phyloP scores from a whole-genome alignment of 495 filamentous ascomycete species.

The Penicillium coffeae region DNA sequence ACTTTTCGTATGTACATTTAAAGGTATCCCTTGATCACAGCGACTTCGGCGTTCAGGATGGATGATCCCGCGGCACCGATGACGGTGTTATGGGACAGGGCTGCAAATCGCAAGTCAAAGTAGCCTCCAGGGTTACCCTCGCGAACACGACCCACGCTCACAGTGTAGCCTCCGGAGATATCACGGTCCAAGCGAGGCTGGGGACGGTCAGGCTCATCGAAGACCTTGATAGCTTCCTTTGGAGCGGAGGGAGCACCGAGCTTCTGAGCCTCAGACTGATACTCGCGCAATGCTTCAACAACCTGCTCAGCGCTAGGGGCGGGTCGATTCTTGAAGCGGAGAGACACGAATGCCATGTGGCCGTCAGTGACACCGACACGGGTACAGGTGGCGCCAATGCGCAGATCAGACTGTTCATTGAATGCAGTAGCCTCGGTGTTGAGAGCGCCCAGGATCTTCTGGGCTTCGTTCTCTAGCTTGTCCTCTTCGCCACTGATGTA shows the following conservation, averaged over 20 bases:
- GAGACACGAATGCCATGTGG: slow-evolving; percentile 76
- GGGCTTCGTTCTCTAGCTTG: slow-evolving; percentile 80
- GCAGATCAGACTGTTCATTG: slow-evolving; percentile 56
- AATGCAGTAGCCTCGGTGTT: slow-evolving; percentile 64
- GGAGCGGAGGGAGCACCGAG: slow-evolving; percentile 77
- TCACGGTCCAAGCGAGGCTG: slow-evolving; percentile 83
- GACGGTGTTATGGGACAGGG: slow-evolving; percentile 83
- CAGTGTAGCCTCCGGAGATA: slow-evolving; percentile 69
- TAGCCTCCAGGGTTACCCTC: slow-evolving; percentile 67
- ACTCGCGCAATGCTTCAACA: slow-evolving; percentile 63
- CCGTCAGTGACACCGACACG: slow-evolving; percentile 81
- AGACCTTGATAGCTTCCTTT: slow-evolving; percentile 65
- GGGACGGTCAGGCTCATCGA: slow-evolving; percentile 75
- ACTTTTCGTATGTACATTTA: slow-evolving; percentile 39
- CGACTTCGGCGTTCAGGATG: slow-evolving; percentile 91
- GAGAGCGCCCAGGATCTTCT: slow-evolving; percentile 74
- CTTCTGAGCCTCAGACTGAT: slow-evolving; percentile 69
- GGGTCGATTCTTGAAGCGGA: slow-evolving; percentile 60
- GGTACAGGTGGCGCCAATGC: slow-evolving; percentile 76
- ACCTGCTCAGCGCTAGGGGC: slow-evolving; percentile 62
- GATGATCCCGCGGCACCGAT: slow-evolving; percentile 93
- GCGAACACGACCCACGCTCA: slow-evolving; percentile 74
- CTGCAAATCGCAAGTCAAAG: slow-evolving; percentile 80
- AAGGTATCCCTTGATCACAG: slow-evolving; percentile 81
- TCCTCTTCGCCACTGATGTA: slow-evolving; percentile 87